Evolutionary conservation across 1,284 basidiomycete species (phyloP).

Genomic region (Gomphus bonarii): DNA sequence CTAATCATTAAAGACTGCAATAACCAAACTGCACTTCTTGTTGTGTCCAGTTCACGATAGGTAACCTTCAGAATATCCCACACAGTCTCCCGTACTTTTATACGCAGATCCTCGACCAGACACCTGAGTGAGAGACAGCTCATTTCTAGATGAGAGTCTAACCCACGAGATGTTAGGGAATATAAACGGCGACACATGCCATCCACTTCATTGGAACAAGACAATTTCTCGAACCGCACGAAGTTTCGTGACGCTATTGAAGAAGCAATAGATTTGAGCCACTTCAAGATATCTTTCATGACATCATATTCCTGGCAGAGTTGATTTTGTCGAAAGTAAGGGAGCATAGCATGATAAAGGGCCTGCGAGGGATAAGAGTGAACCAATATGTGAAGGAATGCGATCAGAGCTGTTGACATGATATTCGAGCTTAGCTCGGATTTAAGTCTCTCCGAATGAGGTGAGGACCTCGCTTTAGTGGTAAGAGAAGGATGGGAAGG

Average conservation of each 20-base stretch:
- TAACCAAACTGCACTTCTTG: background rate
- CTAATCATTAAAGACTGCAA: background rate
- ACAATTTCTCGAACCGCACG: constrained; percentile 34
- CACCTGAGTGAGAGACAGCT: constrained; percentile 31
- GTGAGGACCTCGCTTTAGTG: background rate
- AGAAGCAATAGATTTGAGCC: constrained; percentile 38
- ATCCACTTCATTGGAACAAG: constrained; percentile 19
- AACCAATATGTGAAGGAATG: constrained; percentile 45
- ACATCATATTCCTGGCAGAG: constrained; percentile 24
- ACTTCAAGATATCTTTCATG: background rate
- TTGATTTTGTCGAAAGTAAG: constrained; percentile 23
- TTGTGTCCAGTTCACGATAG: constrained; percentile 43
- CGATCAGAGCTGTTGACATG: constrained; percentile 29
- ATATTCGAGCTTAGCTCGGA: background rate
- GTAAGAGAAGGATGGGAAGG: background rate
- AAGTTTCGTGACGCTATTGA: constrained; percentile 45
- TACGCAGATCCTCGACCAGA: constrained; percentile 37
- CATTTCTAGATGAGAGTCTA: constrained; percentile 18
- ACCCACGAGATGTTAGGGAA: constrained; percentile 5
- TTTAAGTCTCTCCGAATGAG: background rate
- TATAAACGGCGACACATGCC: constrained; percentile 16
- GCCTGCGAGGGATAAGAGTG: constrained; percentile 49
- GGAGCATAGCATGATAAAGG: constrained; percentile 37
- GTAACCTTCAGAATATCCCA: constrained; percentile 54
- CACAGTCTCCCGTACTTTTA: constrained; percentile 37